Evolutionary conservation across 345 rosid species (phyloP).

Genomic region (Linum trigynum): DNA sequence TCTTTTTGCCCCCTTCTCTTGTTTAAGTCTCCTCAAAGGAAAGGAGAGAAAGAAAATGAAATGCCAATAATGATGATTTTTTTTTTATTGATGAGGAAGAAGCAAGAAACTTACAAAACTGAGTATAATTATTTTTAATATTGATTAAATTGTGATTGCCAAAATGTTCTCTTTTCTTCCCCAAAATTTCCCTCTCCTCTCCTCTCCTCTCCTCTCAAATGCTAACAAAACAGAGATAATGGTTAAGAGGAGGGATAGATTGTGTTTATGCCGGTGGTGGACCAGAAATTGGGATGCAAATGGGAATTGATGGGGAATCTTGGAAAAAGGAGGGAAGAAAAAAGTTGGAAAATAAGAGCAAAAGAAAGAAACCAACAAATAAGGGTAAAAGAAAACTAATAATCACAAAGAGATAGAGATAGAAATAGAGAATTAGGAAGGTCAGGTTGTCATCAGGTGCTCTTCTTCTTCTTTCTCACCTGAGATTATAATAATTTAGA

Average conservation of each 20-base stretch:
- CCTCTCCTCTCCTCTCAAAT: background rate
- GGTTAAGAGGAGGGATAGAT: constrained; percentile 9
- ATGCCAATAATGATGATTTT: constrained; percentile 22
- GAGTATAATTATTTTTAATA: background rate
- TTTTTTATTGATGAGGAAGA: constrained; percentile 8
- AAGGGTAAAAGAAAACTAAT: background rate
- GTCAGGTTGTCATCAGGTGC: no score
- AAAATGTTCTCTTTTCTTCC: background rate
- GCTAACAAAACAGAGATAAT: constrained; percentile 9
- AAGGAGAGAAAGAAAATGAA: constrained; percentile 5
- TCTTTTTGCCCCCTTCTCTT: constrained; percentile 8
- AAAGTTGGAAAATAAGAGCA: background rate
- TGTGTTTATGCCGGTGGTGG: constrained; percentile 22
- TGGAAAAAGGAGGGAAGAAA: constrained; percentile 12
- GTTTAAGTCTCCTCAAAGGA: constrained; percentile 10
- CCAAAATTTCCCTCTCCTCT: background rate
- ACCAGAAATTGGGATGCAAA: constrained; percentile 14
- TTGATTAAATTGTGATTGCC: background rate
- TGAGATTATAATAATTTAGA: no score
- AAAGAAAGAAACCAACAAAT: constrained; percentile 3
- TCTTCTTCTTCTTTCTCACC: no score
- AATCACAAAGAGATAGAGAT: background rate
- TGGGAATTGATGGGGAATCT: constrained; percentile 24
- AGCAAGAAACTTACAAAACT: constrained; percentile 16
- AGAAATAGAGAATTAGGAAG: background rate